Evolutionary conservation across 2,329 filamentous ascomycete species (phyloP).

Genomic region (Magnaporthiopsis incrustans): DNA sequence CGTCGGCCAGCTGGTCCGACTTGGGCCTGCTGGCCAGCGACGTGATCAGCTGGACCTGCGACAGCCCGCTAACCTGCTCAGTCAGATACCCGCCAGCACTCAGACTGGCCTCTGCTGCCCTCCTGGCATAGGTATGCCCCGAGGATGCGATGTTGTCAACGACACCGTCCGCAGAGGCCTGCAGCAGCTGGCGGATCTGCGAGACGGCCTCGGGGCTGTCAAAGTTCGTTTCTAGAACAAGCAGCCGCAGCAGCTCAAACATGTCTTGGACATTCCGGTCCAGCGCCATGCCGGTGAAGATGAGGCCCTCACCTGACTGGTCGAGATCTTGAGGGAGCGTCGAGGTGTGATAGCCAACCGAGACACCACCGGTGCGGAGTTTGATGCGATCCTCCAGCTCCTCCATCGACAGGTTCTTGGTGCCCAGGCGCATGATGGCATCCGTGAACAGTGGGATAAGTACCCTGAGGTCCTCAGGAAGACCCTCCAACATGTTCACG

Average conservation of each 20-base stretch:
- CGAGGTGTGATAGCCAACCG: constrained; percentile 74
- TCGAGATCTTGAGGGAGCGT: constrained; percentile 67
- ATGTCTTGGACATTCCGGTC: constrained; percentile 87
- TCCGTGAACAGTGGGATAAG: constrained; percentile 88
- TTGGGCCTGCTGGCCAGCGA: constrained; percentile 66
- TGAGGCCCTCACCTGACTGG: constrained; percentile 69
- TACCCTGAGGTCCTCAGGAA: constrained; percentile 77
- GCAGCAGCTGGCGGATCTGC: constrained; percentile 78
- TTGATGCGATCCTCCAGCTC: constrained; percentile 94
- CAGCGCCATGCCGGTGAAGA: constrained; percentile 77
- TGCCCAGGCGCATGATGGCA: constrained; percentile 87
- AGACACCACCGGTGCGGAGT: constrained; percentile 87
- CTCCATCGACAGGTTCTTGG: constrained; percentile 81
- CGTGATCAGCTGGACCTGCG: constrained; percentile 79
- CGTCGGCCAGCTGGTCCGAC: constrained; percentile 60
- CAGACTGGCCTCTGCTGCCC: constrained; percentile 73
- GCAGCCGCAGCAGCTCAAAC: constrained; percentile 73
- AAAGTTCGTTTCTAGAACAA: constrained; percentile 86
- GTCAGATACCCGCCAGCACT: constrained; percentile 62
- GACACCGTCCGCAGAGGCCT: constrained; percentile 79
- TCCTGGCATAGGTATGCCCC: constrained; percentile 79
- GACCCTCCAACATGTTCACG: constrained; percentile 67
- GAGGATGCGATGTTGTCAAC: constrained; percentile 87
- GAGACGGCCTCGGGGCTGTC: constrained; percentile 71
- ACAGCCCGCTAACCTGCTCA: constrained; percentile 84